A percentile compares a stretch with the other conserved stretches of the same genome.
phyloP scores from a whole-genome alignment of 495 filamentous ascomycete species.

The Aspergillus olivimuriae region DNA sequence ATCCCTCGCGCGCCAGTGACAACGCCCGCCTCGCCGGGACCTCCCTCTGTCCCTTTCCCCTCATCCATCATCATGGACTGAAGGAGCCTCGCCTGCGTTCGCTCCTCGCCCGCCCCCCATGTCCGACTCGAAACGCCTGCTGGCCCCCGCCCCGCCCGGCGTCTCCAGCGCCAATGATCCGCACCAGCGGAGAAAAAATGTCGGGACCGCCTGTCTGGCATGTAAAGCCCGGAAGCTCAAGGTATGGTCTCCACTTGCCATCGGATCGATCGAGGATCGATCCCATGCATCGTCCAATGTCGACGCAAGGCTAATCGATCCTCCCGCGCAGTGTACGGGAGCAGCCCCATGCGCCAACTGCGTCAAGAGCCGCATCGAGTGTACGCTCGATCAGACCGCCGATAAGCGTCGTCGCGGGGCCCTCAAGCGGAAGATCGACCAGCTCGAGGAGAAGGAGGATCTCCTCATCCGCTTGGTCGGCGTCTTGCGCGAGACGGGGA shows the following conservation, averaged over 20 bases:
- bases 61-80: slow-evolving; percentile 6
- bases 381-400: slow-evolving; percentile 23
- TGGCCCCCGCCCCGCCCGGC: slow-evolving; percentile 16
- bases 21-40: slow-evolving; percentile 10
- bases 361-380: slow-evolving; percentile 21
- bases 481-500: slow-evolving; percentile 20
- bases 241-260: slow-evolving; percentile 14
- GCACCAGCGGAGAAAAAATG: slow-evolving; percentile 18
- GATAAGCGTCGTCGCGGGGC: slow-evolving; percentile 29
- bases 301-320: neutral
- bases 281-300: too few relatives aligned
- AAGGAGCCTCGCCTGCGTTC: too few relatives aligned
- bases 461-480: slow-evolving; percentile 22
- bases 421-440: slow-evolving; percentile 31
- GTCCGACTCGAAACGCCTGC: slow-evolving; percentile 13
- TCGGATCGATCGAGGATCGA: too few relatives aligned
- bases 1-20: too few relatives aligned
- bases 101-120: slow-evolving; percentile 7
- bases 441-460: slow-evolving; percentile 24
- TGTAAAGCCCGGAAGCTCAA: slow-evolving; percentile 28
- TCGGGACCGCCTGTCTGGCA: slow-evolving; percentile 21
- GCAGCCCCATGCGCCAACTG: slow-evolving; percentile 28
- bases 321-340: slow-evolving; percentile 22
- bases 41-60: neutral
- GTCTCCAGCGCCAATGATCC: slow-evolving; percentile 3